These are phyloP conservation scores for Immersiella caudata DNA, from an alignment of 495 filamentous ascomycete species.

Conservation along the genomic window DNA sequence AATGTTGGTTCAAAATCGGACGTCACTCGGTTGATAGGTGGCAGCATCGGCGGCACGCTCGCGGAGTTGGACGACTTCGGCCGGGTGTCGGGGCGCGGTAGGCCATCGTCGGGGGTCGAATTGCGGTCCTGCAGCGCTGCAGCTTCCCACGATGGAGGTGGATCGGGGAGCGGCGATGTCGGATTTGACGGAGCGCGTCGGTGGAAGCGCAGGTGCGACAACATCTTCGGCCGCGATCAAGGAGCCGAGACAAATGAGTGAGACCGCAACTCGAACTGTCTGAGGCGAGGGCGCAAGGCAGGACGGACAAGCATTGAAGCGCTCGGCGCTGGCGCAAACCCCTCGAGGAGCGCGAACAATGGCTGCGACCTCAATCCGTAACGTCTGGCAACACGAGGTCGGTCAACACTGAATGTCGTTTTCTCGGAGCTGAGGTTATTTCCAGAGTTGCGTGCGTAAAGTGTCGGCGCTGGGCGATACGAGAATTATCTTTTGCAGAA, in stretches of 20 bases:
- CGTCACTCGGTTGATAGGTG: slow-evolving; percentile 50
- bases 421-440: not conserved
- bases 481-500: not conserved
- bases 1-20: slow-evolving; percentile 39
- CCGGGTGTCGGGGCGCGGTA: slow-evolving; percentile 43
- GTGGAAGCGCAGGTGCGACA: slow-evolving; percentile 59
- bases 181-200: slow-evolving; percentile 57
- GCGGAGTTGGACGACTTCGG: slow-evolving; percentile 44
- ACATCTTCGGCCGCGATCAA: slow-evolving; percentile 38
- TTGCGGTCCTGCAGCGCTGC: slow-evolving; percentile 42
- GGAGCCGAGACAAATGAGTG: slow-evolving; percentile 12
- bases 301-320: slow-evolving; percentile 7
- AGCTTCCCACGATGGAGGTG: slow-evolving; percentile 40
- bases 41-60: slow-evolving; percentile 44
- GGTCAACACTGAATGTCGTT: not conserved
- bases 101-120: slow-evolving; percentile 41
- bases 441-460: not conserved
- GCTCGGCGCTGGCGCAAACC: slow-evolving; percentile 7
- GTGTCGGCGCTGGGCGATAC: not conserved
- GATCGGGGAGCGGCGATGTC: slow-evolving; percentile 52
- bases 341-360: slow-evolving; percentile 10
- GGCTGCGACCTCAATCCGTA: slow-evolving; percentile 1
- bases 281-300: not conserved
- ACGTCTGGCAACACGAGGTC: not conserved
- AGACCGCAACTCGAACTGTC: slow-evolving; percentile 10